Evolutionary conservation across 768 basidiomycete genomes (phyloP), one percentile per base, ranked within the genome.

Genomic region (Hysterangium stoloniferum): DNA sequence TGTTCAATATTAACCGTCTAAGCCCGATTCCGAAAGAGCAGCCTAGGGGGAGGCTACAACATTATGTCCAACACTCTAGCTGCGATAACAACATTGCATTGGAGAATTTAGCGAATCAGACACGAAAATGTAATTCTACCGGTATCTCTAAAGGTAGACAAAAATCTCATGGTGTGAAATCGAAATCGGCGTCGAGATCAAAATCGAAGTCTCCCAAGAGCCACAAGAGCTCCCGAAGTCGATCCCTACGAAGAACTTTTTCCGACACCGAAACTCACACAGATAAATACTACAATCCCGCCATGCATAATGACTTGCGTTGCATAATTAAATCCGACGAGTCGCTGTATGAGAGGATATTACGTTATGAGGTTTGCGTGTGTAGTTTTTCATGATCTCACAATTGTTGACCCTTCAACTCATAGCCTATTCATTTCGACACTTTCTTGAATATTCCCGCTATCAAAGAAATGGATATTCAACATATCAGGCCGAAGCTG

Each of bases 311-410:
- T 25, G 62, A 65, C 25, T 74, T 79, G 71, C 66, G 75, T 55
- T 43, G 58, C 11, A 58, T 59, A 45, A 61, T 82, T 55, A 72
- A 61, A 58, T 61, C 63, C 44, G 71, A 84, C 62, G 61, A 58
- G 11, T 64, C 65, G 40, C 66, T 86, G 5, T 66, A 83, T 59
- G 60, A 71, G 31, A 75, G 77, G 33, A 72, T 86, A 53, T 61
- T 86, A 56, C 78, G 82, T 24, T 83, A 79, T 59, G 82, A 86
- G 71, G 82, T 80, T 53, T 22, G 72, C n/a, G n/a, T n/a, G n/a
- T n/a, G n/a, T n/a, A n/a, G n/a, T n/a, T n/a, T n/a, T n/a, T 57
- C 19, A 15, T 12, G 11, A 28, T 32, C 17, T 2, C 4, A 12
- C 24, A 25, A 5, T 13, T 20, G 22, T 8, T 48, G 45, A 54